Evolutionary conservation across 371 early-diverging fungal species (phyloP), one percentile per base, ranked within the genome.

Genomic region (Sporodiniella umbellata): DNA sequence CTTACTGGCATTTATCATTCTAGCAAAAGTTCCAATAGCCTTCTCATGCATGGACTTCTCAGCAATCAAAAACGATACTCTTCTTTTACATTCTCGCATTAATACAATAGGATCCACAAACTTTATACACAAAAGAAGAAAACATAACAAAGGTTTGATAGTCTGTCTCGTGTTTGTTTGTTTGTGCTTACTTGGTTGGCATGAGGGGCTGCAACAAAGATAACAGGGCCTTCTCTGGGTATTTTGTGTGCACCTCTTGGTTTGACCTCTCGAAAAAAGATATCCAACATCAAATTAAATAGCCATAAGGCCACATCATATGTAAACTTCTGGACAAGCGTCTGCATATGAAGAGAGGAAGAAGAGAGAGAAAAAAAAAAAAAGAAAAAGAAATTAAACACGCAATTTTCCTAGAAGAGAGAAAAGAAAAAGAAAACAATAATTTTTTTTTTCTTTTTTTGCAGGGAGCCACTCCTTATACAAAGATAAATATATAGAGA

Each of bases 201-300:
- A 75, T 95, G 96, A 26, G 96, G 96, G 3, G 93, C 96, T 7
- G 83, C 91, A 7, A 92, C 92, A 71, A 96, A 96, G 37, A 96
- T 86, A 25, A 94, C 86, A 6, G 95, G 94, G 0, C 94, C 94
- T 18, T 80, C 75, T 45, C 64, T 60, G 0, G 97, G 97, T 50
- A 96, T 85, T 52, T 82, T 77, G 65, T 95, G 92, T 24, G 86
- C 68, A 40, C 94, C 94, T 43, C 96, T 80, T 8, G 83, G 77
- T 44, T 80, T 79, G 23, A 96, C 84, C 66, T 95, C 95, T 38
- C 93, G 73, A 63, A 93, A 93, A 64, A 94, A 93, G 65, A 91
- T 76, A 42, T 81, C 74, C 18, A 94, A 65, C 15, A 84, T 68
- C 11, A 73, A 47, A 43, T 66, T 66, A 53, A 84, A 81, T 54